Percentiles rank a stretch among this genome's conserved stretches.
These are phyloP conservation scores for Rhododendron henanense DNA, from an alignment of 148 eudicot genomes.

Conservation along the genomic window DNA sequence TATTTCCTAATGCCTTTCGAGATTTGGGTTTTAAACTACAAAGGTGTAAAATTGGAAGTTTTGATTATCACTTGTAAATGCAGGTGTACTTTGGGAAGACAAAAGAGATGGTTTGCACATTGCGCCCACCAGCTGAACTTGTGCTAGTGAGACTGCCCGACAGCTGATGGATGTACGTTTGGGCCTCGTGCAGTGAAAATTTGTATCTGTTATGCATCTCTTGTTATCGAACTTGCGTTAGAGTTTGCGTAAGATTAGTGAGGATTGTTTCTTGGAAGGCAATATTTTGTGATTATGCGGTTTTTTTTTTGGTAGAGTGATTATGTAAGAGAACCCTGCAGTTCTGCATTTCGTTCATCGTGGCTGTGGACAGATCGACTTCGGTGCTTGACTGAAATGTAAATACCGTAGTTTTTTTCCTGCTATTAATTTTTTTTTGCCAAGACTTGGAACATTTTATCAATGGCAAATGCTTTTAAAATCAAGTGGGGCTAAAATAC, in stretches of 20 bases:
- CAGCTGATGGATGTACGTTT: conserved; percentile 23
- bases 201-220: background rate
- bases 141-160: conserved; percentile 61
- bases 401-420: background rate
- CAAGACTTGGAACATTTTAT: no score
- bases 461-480: background rate
- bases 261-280: background rate
- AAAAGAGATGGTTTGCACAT: conserved; percentile 94
- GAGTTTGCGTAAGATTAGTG: background rate
- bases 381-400: background rate
- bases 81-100: conserved; percentile 99
- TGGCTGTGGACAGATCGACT: background rate
- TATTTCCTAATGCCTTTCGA: background rate
- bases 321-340: background rate
- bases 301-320: background rate
- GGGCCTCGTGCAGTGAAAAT: background rate
- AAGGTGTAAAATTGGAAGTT: background rate
- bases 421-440: background rate
- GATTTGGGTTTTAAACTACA: background rate
- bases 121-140: conserved; percentile 84
- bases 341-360: background rate
- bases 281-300: background rate
- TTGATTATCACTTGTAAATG: background rate
- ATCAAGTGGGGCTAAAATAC: background rate
- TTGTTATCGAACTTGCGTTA: background rate